Percentiles rank a stretch among this genome's conserved stretches.
phyloP scores from a whole-genome alignment of 2,329 filamentous ascomycete species.

The Aureobasidium pullulans region DNA sequence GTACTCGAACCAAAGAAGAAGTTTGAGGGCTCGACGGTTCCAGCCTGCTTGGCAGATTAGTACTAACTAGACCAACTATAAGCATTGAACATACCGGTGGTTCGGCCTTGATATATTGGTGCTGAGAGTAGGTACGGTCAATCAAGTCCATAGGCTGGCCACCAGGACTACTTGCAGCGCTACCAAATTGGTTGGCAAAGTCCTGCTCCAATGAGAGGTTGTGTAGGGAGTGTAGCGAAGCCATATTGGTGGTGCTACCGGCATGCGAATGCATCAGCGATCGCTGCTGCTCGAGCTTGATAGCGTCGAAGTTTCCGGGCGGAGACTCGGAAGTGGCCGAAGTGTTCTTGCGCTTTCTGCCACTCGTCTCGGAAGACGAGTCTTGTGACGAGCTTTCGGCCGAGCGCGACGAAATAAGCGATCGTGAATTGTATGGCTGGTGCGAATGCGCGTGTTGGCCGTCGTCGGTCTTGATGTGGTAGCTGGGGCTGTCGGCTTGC shows the following conservation, averaged over 20 bases:
- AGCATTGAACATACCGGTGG: slow-evolving; percentile 7
- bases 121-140: slow-evolving; percentile 2
- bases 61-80: neutral
- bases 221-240: slow-evolving; percentile 24
- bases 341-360: slow-evolving; percentile 34
- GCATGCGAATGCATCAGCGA: neutral
- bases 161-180: slow-evolving; percentile 49
- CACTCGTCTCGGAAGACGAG: slow-evolving; percentile 34
- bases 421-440: slow-evolving; percentile 17
- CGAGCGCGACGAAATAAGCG: slow-evolving; percentile 23
- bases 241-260: slow-evolving; percentile 14
- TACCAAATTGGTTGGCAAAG: slow-evolving; percentile 45
- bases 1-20: slow-evolving; percentile 18
- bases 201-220: slow-evolving; percentile 28
- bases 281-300: slow-evolving; percentile 5
- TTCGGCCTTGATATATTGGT: slow-evolving; percentile 14
- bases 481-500: slow-evolving; percentile 21
- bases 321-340: slow-evolving; percentile 32
- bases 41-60: slow-evolving; percentile 7
- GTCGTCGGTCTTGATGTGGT: slow-evolving; percentile 22
- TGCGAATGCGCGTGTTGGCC: slow-evolving; percentile 15
- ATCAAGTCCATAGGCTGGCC: slow-evolving; percentile 8
- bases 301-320: slow-evolving; percentile 17
- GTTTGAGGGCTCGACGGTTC: slow-evolving; percentile 17
- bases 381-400: slow-evolving; percentile 36